These are phyloP conservation scores for Ceratocystis ficicola DNA, from an alignment of 2,329 filamentous ascomycete species.

Conservation along the genomic window DNA sequence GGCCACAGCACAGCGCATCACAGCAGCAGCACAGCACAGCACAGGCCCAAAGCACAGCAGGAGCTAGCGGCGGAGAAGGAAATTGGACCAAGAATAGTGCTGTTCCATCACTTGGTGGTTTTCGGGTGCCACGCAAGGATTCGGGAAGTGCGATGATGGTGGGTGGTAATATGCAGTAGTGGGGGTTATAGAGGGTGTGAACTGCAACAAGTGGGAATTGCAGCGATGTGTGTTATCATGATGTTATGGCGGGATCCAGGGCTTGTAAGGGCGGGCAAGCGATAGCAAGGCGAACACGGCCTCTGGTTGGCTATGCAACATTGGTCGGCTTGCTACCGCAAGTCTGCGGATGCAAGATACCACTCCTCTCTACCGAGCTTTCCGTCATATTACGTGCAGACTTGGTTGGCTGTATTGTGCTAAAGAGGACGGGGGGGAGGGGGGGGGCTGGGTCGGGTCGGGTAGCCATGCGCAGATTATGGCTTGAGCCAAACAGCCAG, in stretches of 20 bases:
- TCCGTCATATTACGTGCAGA: not conserved
- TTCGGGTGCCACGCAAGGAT: constrained; percentile 3
- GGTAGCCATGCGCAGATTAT: not conserved
- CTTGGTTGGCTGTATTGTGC: not conserved
- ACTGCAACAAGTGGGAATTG: no score
- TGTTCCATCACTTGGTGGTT: not conserved
- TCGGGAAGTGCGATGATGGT: not conserved
- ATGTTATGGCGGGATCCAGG: no score
- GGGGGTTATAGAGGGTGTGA: not conserved
- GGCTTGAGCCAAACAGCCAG: not conserved
- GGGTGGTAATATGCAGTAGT: not conserved
- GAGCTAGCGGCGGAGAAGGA: not conserved
- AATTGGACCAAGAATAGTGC: constrained; percentile 2
- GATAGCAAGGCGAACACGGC: not conserved
- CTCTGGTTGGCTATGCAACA: not conserved
- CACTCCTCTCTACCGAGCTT: not conserved
- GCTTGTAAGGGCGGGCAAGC: not conserved
- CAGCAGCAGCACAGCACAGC: not conserved
- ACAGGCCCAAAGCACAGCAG: constrained; percentile 6
- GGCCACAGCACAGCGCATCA: not conserved
- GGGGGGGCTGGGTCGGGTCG: no score
- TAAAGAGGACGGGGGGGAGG: not conserved
- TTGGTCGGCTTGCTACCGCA: not conserved
- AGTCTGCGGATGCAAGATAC: not conserved
- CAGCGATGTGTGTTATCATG: no score